Evolutionary conservation across 208 protist species (phyloP), one percentile per base, ranked within the genome.

Genomic region (Trypanosoma lewisi): DNA sequence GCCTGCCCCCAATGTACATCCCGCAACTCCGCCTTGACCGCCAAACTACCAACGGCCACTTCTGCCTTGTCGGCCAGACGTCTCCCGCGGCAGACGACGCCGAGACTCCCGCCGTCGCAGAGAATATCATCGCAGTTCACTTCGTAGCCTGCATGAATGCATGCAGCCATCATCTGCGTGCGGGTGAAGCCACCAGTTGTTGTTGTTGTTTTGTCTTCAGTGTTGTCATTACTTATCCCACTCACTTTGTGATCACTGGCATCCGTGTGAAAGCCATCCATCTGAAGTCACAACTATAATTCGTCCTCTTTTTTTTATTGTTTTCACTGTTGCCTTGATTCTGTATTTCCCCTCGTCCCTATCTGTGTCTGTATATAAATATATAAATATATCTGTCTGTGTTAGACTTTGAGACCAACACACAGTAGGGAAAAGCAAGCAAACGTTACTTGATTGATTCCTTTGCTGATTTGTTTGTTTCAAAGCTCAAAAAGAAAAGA

Each of bases 31-130:
- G 4, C 23, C 16, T 28, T 34, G 8, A 25, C 31, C 0, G 31
- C n/a, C n/a, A 66, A 30, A 4, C 45, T 14, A 57, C 30, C 31
- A 8, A 59, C 53, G 8, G 44, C 36, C 6, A 63, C 57, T 9
- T 50, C 57, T 8, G 14, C 33, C 2, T 5, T 28, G 37, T 63
- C 25, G 2, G 14, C 21, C 6, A 34, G 16, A 19, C 52, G 57
- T 17, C 23, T 49, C 16, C 57, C 57, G 11, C 37, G 42, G 28
- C 23, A 63, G 8, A 63, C 5, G 45, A 27, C 14, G 16, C 57
- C 57, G 25, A 52, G 17, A 19, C 1, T 25, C 27, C 36, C 57
- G 11, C 25, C 57, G 11, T 39, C 9, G 4, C 28, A 37, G 3
- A 51, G 16, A 19, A 33, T 23, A 39, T 34, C 45, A 4, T 34